Evolutionary conservation across 108 stramenopile species (phyloP), one percentile per base, ranked within the genome.

Genomic region (Fistulifera pelliculosa): DNA sequence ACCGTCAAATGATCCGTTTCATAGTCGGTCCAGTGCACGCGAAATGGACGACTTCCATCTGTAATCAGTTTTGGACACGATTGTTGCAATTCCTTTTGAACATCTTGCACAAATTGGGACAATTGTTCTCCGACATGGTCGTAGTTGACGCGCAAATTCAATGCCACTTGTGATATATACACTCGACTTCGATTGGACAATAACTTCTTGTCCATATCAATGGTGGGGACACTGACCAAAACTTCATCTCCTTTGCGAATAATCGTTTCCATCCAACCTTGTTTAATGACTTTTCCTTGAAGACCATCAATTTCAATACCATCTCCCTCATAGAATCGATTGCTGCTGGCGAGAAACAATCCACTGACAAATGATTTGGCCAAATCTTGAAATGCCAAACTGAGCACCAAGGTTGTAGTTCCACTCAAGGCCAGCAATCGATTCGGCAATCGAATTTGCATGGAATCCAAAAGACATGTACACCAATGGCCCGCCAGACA

Each of bases 11-110:
- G 58, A 38, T 73, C 62, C 14, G 57, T 68, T 12, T 61, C 54
- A 52, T 74, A 79, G 22, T 60, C 57, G 8, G 56, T 43, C 78
- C 71, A 75, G 17, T 56, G 41, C 16, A 75, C 83, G n/a, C 67
- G 65, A 51, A 81, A 84, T 38, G 78, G 73, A 13, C 68, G 53
- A 2, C 65, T 55, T 18, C 80, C 82, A 64, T 84, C 80, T 0
- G 61, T 60, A 18, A 88, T 66, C 4, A 82, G 66, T 47, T 74
- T 50, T 10, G 77, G 69, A 65, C 87, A 88, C 18, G 67, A 41
- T 25, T n/a, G 47, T 17, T 50, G 45, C 1, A 88, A 72, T 77
- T 81, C 77, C 11, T 66, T 38, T 39, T 64, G 60, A 18, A 88
- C 80, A 23, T 74, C 73, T 27, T 64, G 38, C 0, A 74, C 52